phyloP scores from a whole-genome alignment of 768 basidiomycete species.

The Gyrodon lividus region DNA sequence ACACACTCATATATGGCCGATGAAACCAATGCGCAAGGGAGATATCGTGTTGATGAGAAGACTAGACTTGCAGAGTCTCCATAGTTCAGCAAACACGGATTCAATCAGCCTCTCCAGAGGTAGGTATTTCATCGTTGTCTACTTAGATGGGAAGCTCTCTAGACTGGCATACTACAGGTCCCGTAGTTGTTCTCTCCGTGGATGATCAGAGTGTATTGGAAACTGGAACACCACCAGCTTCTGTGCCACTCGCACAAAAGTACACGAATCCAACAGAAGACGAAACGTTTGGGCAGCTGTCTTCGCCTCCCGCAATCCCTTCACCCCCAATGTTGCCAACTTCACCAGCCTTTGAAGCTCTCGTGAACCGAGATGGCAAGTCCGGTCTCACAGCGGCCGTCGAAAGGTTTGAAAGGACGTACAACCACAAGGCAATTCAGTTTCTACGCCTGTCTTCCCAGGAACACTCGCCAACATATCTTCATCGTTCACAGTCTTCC shows the following conservation, averaged over 20 bases:
- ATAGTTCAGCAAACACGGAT: constrained; percentile 15
- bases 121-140: constrained; percentile 9
- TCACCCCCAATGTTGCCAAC: constrained; percentile 13
- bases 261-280: background rate
- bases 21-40: constrained; percentile 41
- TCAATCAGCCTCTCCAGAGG: constrained; percentile 16
- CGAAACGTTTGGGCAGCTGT: constrained; percentile 18
- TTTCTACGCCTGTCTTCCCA: background rate
- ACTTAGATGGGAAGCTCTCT: background rate
- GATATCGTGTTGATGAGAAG: constrained; percentile 43
- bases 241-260: background rate
- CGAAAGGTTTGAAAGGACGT: constrained; percentile 19
- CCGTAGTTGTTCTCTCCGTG: background rate
- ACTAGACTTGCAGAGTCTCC: constrained; percentile 38
- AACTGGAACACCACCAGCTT: background rate
- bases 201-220: background rate
- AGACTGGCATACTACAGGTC: constrained; percentile 12
- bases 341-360: constrained; percentile 22
- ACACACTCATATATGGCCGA: constrained; percentile 44
- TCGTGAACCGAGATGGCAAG: constrained; percentile 9
- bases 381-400: constrained; percentile 13
- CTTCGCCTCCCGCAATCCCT: constrained; percentile 17
- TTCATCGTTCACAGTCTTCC: constrained; percentile 28
- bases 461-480: constrained; percentile 6
- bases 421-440: constrained; percentile 3